Evolutionary conservation across 1,139 yeast genomes (phyloP), one percentile per base, ranked within the genome.

Genomic region (Sugiyamaella novakii): DNA sequence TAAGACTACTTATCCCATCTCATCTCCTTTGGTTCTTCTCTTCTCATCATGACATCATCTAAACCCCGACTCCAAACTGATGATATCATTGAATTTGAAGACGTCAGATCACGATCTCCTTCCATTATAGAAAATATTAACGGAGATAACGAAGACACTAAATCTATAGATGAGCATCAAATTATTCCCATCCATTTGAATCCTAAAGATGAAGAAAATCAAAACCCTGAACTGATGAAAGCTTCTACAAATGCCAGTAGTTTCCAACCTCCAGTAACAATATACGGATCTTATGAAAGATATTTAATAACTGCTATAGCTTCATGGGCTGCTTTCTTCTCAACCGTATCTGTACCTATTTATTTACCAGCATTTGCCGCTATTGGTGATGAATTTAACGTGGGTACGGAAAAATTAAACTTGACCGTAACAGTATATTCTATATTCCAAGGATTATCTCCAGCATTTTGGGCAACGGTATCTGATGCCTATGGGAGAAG

Each of bases 401-500:
- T 81, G 3, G 63, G 80, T 3, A 75, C 78, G 24, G 83, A 79
- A 47, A 65, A 72, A 50, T 79, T 81, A 39, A 86, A 87, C 62
- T 58, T 84, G 22, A 76, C 92, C 0, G 82, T 87, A 27, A 89
- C 87, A 5, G 79, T 83, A 0, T 87, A 86, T 61, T 75, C 86
- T 31, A 65, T 84, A 5, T 77, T 82, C 49, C 95, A 87, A 63
- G 92, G 89, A 1, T 55, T 83, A 0, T 69, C 83, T 0, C 95
- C 95, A 1, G 74, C 84, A 3, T 57, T 86, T 3, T 71, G 81
- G 64, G 81, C 42, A 3, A 17, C 81, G 1, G 54, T 85, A n/a
- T 82, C 92, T 0, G 95, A 87, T 60, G 61, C 71, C 1, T 69
- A 74, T 48, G 95, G 95, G 0, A 73, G 94, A 51, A 64, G 94